Evolutionary conservation across 2,329 filamentous ascomycete species (phyloP), one percentile per base, ranked within the genome.

Genomic region (Phyllosticta citribraziliensis): DNA sequence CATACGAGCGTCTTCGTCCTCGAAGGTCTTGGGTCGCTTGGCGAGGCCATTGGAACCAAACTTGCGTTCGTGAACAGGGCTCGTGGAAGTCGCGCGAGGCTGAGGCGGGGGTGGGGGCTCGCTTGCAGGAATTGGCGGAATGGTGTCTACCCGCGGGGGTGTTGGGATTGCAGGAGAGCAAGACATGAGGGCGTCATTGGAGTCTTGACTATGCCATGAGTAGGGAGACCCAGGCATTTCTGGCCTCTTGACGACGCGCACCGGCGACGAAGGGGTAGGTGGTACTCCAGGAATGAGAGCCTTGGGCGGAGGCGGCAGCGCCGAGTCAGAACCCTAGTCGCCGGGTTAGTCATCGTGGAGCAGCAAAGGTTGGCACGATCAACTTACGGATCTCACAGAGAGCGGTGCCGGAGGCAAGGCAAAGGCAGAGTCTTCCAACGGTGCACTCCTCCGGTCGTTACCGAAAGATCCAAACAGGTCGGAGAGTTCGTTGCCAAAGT

Each of bases 141-240:
- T 17, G 19, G 50, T 58, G 33, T 62, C 61, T 24, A 40, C 35
- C 22, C 24, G 33, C 14, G 70, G 67, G 12, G 70, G 69, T 65
- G 70, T 55, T 64, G 74, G 69, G 54, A 68, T 66, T 63, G 74
- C 71, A 50, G 72, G 66, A 25, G 67, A 66, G n/a, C n/a, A 22
- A 17, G 33, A 40, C 63, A 83, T 79, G 55, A 82, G 70, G 35
- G 77, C 76, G 58, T 83, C 80, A 58, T 73, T 73, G 2, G 80
- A 82, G 57, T 76, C 75, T 58, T 76, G 77, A 66, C 79, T 82
- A 58, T 76, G 77, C 77, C 78, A 81, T 27, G 80, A 82, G 64
- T 78, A 78, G 58, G 79, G 78, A 17, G 80, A 79, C 19, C 76
- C 70, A 58, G 80, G 78, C 19, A 80, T 70, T 30, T 75, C 69